Conservation (phyloP, 352 stramenopile species). For the Globisporangium mamillatum region DNA sequence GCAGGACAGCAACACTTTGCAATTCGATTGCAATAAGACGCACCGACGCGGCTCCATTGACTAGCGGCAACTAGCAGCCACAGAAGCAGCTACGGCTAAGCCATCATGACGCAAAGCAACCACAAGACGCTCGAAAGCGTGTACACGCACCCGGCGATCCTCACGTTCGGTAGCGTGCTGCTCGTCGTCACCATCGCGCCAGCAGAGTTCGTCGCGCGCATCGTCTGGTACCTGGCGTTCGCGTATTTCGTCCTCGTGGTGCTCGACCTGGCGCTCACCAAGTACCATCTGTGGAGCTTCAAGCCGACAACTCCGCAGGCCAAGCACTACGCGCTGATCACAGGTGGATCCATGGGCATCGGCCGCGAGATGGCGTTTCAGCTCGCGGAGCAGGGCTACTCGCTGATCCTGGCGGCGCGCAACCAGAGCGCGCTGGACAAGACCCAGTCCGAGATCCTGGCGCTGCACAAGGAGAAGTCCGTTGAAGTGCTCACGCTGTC, state of each 20-base stretch:
- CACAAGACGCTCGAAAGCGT: slow-evolving; percentile 14
- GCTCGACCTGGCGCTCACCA: slow-evolving; percentile 39
- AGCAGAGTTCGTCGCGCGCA: slow-evolving; percentile 16
- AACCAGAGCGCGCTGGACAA: slow-evolving; percentile 43
- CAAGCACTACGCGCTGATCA: slow-evolving; percentile 50
- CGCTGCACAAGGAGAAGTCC: slow-evolving; percentile 27
- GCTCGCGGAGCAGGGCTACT: slow-evolving; percentile 60
- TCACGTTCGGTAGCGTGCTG: slow-evolving; percentile 30
- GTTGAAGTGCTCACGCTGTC: slow-evolving; percentile 19
- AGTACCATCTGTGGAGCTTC: slow-evolving; percentile 54
- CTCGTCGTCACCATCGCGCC: slow-evolving; percentile 23
- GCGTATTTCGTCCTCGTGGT: slow-evolving; percentile 33
- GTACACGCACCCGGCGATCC: slow-evolving; percentile 7
- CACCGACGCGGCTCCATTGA: neutral
- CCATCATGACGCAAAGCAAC: slow-evolving; percentile 6
- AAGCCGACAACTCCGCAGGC: slow-evolving; percentile 22
- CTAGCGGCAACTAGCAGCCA: neutral
- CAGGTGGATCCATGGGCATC: slow-evolving; percentile 63
- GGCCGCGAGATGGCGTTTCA: slow-evolving; percentile 63
- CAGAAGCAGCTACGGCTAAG: neutral
- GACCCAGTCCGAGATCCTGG: slow-evolving; percentile 52
- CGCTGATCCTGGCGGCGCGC: slow-evolving; percentile 55
- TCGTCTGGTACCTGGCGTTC: slow-evolving; percentile 27
- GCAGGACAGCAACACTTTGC: neutral
- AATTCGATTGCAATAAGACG: neutral